These are phyloP conservation scores for Polychytrium aggregatum DNA, from an alignment of 192 early-diverging fungal species.

Conservation along the genomic window DNA sequence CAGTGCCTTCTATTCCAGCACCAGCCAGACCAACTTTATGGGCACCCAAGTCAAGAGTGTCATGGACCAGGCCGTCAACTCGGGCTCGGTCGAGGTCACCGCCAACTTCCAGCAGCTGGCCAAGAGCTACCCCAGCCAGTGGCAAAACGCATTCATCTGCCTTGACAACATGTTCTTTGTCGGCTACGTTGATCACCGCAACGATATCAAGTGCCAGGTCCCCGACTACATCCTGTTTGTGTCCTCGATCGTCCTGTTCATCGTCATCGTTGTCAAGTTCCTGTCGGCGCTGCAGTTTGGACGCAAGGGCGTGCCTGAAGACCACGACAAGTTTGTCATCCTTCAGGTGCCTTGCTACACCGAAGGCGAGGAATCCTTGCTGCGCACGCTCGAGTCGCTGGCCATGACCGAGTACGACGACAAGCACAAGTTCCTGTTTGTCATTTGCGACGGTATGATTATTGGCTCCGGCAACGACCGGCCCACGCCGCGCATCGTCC, in stretches of 20 bases:
- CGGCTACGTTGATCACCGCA: slow-evolving; percentile 72
- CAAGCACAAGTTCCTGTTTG: slow-evolving; percentile 92
- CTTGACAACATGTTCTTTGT: slow-evolving; percentile 74
- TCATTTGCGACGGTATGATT: slow-evolving; percentile 96
- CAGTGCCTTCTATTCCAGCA: slow-evolving; percentile 12
- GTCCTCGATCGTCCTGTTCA: slow-evolving; percentile 59
- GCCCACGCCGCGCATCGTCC: slow-evolving; percentile 90
- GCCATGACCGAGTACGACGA: slow-evolving; percentile 87
- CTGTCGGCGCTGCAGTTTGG: slow-evolving; percentile 46
- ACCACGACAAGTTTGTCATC: slow-evolving; percentile 93
- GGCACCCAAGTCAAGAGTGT: slow-evolving; percentile 5
- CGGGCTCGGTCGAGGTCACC: slow-evolving; percentile 11
- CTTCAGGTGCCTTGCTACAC: slow-evolving; percentile 96
- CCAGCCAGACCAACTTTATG: slow-evolving; percentile 8
- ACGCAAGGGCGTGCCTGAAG: slow-evolving; percentile 55
- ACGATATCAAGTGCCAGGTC: slow-evolving; percentile 68
- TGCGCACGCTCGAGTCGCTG: slow-evolving; percentile 89
- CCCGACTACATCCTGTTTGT: slow-evolving; percentile 77
- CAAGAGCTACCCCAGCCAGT: slow-evolving; percentile 5
- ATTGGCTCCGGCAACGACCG: slow-evolving; percentile 93
- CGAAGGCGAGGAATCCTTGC: slow-evolving; percentile 88
- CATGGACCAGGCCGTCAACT: slow-evolving; percentile 5
- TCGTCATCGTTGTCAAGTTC: slow-evolving; percentile 68
- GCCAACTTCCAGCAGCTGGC: slow-evolving; percentile 12
- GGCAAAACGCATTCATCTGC: slow-evolving; percentile 34